Evolutionary conservation across 2,329 filamentous ascomycete genomes (phyloP), one percentile per base, ranked within the genome.

Genomic region (Trichoderma sp.): DNA sequence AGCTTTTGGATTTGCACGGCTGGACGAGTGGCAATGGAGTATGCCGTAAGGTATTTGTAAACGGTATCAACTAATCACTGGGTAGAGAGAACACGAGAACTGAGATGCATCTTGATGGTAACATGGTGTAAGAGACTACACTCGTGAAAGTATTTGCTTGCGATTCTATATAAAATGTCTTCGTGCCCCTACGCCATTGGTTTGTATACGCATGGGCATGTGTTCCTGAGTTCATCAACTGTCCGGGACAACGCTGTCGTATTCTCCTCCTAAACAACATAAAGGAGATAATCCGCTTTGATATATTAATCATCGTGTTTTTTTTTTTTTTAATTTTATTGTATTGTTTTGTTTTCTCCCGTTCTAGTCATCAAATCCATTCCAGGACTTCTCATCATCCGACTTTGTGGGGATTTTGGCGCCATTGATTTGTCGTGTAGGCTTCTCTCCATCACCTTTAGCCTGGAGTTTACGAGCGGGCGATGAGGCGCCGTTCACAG

Each of bases 301-400:
- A 40, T 58, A 58, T n/a, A 35, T 58, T 57, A 16, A 47, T 47
- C 47, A 57, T 47, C 33, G 11, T 33, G 1, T 11, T 11, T 47
- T 40, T 19, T 29, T 31, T n/a, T 57, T 58, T 35, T 6, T n/a
- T n/a, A n/a, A n/a, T n/a, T n/a, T 5, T 55, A 35, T 35, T 35
- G 8, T 65, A 7, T 55, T 16, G 8, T 58, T 58, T 35, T 16
- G 1, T 47, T 3, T 14, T 14, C 24, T 6, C 21, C 19, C 37
- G 55, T 11, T 47, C 76, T 73, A 82, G 71, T 82, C 79, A 27
- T 80, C 75, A 66, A 82, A 82, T 5, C 80, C 81, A 65, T 82
- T 81, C 80, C 81, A 82, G 10, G 81, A 81, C 71, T 80, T 81
- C 69, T 82, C 80, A 57, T 80, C 79, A n/a, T 82, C 79, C 16